phyloP scores from a whole-genome alignment of 2,329 filamentous ascomycete genomes.

The Cadophora sp. region DNA sequence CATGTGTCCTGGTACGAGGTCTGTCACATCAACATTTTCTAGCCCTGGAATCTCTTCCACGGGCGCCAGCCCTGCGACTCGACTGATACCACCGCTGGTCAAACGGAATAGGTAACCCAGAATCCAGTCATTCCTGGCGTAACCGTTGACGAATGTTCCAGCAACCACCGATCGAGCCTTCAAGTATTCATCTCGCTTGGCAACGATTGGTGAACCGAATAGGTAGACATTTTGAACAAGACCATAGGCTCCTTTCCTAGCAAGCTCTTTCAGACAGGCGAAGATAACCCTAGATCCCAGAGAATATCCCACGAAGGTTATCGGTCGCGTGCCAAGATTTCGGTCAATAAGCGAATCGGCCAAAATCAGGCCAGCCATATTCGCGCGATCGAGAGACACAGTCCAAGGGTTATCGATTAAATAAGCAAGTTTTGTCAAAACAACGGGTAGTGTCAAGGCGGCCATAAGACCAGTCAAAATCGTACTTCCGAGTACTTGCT shows the following conservation, averaged over 20 bases:
- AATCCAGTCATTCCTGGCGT: slow-evolving; percentile 96
- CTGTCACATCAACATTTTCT: slow-evolving; percentile 89
- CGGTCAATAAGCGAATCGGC: slow-evolving; percentile 93
- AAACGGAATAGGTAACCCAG: slow-evolving; percentile 94
- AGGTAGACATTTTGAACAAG: slow-evolving; percentile 94
- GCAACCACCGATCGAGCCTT: slow-evolving; percentile 82
- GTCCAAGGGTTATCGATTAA: slow-evolving; percentile 99
- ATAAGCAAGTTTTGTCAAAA: slow-evolving; percentile 92
- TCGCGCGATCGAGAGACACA: slow-evolving; percentile 91
- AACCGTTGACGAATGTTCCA: slow-evolving; percentile 94
- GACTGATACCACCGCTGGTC: slow-evolving; percentile 89
- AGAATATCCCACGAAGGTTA: slow-evolving; percentile 95
- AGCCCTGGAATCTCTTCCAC: slow-evolving; percentile 79
- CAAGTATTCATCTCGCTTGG: slow-evolving; percentile 88
- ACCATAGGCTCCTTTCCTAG: slow-evolving; percentile 82
- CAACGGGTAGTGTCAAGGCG: slow-evolving; percentile 87
- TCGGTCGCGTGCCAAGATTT: slow-evolving; percentile 87
- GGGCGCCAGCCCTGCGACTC: slow-evolving; percentile 81
- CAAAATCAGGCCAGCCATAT: slow-evolving; percentile 86
- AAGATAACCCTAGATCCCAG: slow-evolving; percentile 92
- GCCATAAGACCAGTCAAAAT: slow-evolving; percentile 91
- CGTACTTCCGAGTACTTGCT: slow-evolving; percentile 92
- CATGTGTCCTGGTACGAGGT: slow-evolving; percentile 91
- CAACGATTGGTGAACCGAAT: slow-evolving; percentile 91
- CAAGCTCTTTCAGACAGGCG: slow-evolving; percentile 85